Evolutionary conservation across 2,329 filamentous ascomycete species (phyloP), one percentile per base, ranked within the genome.

Genomic region (Bimuria novae-zelandiae): DNA sequence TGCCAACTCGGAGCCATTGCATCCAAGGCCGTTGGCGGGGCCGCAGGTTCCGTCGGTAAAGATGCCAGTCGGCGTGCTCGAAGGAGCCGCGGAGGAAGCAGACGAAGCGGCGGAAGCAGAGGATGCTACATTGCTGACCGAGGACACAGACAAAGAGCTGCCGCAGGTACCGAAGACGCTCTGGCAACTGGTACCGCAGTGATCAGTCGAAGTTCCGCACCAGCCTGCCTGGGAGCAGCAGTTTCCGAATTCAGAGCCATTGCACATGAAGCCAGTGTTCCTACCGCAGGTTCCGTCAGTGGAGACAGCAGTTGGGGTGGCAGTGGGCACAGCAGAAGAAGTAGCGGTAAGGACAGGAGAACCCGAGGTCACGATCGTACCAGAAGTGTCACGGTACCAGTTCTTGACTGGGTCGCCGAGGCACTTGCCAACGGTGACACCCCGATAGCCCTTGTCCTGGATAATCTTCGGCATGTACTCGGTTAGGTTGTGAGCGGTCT

Each of bases 341-440:
- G 60, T 52, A 17, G 32, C 23, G 19, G 58, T 47, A 29, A 59
- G 43, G 12, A 23, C 45, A 12, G 54, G 43, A 19, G 64, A 54
- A n/a, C 60, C 50, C 23, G 71, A 74, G n/a, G 63, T 64, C 1
- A 71, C 72, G 17, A 62, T 63, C 36, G 76, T 62, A 39, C 56
- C 65, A 39, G 63, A 67, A 54, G 63, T 71, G 57, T 59, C 63
- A 52, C 81, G 77, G 67, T 81, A 80, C 79, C 78, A 80, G 65
- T 80, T 80, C 21, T 57, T 68, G 7, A 63, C 54, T 4, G 76
- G 72, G 46, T 80, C 77, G 7, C 71, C 72, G 45, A 81, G 58
- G 57, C 78, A 81, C 59, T 80, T 77, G n/a, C 79, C 78, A 23
- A 80, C 68, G 7, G 77, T 78, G 11, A 80, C 78, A 16, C 74